Percentiles rank a stretch among this genome's conserved stretches.
phyloP scores from a whole-genome alignment of 140 eudicot species.

The Stevia rebaudiana region DNA sequence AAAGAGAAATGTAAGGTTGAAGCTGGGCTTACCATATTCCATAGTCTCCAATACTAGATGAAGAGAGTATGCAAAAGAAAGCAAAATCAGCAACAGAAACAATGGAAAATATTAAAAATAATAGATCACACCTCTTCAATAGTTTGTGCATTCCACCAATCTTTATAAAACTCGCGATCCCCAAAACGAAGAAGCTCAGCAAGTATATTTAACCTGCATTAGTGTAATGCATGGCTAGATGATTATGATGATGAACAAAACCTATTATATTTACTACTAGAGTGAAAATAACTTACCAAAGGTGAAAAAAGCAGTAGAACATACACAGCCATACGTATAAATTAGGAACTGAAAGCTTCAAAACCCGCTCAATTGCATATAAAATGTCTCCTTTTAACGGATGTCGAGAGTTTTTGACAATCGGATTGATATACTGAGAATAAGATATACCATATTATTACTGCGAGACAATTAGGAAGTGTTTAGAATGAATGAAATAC shows the following conservation, averaged over 20 bases:
- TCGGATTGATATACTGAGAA: slow-evolving; percentile 86
- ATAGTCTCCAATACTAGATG: slow-evolving; percentile 90
- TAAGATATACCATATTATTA: slow-evolving; percentile 8
- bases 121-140: slow-evolving; percentile 64
- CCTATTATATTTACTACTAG: not conserved
- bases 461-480: too few species aligned
- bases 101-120: not conserved
- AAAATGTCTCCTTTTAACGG: slow-evolving; percentile 81
- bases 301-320: slow-evolving; percentile 91
- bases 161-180: slow-evolving; percentile 96
- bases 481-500: too few species aligned
- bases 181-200: slow-evolving; percentile 96
- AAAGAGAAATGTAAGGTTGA: not conserved
- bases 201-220: slow-evolving; percentile 77
- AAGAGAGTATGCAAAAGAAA: slow-evolving; percentile 10
- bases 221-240: slow-evolving; percentile 16
- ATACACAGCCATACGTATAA: slow-evolving; percentile 97
- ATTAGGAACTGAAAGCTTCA: slow-evolving; percentile 96
- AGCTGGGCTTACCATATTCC: slow-evolving; percentile 78
- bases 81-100: slow-evolving; percentile 27
- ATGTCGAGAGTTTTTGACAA: slow-evolving; percentile 78
- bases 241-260: not conserved
- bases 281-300: slow-evolving; percentile 53
- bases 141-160: slow-evolving; percentile 99
- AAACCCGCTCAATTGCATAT: slow-evolving; percentile 83